A percentile compares a stretch with the other conserved stretches of the same genome.
Conservation (phyloP, 306 rosid genomes). For the Dalbergia cochinchinensis region DNA sequence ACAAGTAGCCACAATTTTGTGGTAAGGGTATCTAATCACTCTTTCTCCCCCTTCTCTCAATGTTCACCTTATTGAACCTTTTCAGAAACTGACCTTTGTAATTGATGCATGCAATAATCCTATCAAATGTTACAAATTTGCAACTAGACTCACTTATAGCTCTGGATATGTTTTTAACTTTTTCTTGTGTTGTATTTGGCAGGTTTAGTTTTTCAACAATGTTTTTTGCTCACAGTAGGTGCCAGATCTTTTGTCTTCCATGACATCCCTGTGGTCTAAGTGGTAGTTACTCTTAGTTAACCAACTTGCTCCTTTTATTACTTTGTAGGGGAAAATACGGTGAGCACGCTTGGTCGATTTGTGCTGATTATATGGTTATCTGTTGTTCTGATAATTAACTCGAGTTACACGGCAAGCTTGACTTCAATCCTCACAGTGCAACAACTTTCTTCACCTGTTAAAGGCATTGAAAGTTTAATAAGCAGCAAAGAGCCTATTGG, state of each 20-base stretch:
- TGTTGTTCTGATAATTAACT: slow-evolving; percentile 89
- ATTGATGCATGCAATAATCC: slow-evolving; percentile 30
- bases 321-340: slow-evolving; percentile 82
- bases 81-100: slow-evolving; percentile 16
- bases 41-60: neutral
- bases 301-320: slow-evolving; percentile 32
- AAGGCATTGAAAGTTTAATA: slow-evolving; percentile 82
- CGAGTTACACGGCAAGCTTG: slow-evolving; percentile 97
- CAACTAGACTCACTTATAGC: slow-evolving; percentile 16
- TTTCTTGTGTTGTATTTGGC: slow-evolving; percentile 42
- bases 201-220: slow-evolving; percentile 88
- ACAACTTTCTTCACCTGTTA: slow-evolving; percentile 80
- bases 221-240: slow-evolving; percentile 96
- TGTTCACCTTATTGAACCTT: slow-evolving; percentile 2
- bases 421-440: slow-evolving; percentile 98
- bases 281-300: slow-evolving; percentile 26
- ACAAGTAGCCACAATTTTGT: slow-evolving; percentile 76
- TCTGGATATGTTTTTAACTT: slow-evolving; percentile 42
- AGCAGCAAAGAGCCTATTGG: slow-evolving; percentile 77
- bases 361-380: slow-evolving; percentile 92
- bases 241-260: slow-evolving; percentile 32
- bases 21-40: slow-evolving; percentile 58
- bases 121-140: slow-evolving; percentile 16
- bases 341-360: slow-evolving; percentile 94
- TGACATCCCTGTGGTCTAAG: slow-evolving; percentile 20